A percentile compares a stretch with the other conserved stretches of the same genome.
phyloP scores from a whole-genome alignment of 2,329 filamentous ascomycete species.

The Nemania serpens region DNA sequence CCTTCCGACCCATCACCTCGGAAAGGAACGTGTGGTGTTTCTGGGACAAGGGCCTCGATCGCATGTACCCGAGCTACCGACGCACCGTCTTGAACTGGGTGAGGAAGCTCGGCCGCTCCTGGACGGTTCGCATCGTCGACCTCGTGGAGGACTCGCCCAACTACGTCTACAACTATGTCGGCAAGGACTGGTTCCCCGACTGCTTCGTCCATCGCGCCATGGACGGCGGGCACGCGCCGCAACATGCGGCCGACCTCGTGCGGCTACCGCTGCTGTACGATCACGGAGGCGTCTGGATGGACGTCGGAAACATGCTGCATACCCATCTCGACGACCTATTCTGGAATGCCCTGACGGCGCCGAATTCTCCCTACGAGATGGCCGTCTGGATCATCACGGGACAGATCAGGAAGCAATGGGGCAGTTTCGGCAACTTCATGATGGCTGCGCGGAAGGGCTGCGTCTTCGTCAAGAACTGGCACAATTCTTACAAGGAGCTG shows the following conservation, averaged over 20 bases:
- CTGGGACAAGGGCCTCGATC: constrained; percentile 47
- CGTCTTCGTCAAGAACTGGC: constrained; percentile 50
- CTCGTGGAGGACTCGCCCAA: constrained; percentile 42
- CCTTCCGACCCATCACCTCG: constrained; percentile 41
- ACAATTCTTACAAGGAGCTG: constrained; percentile 44
- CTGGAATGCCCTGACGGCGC: constrained; percentile 40
- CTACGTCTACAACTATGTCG: constrained; percentile 43
- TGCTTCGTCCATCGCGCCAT: constrained; percentile 46
- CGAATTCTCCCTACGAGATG: constrained; percentile 38
- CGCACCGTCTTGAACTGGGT: constrained; percentile 50
- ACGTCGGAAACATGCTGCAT: constrained; percentile 45
- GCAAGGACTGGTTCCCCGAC: constrained; percentile 41
- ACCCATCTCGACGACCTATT: constrained; percentile 43
- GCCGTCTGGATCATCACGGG: constrained; percentile 43
- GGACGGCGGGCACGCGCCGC: constrained; percentile 47
- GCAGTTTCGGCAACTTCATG: constrained; percentile 49
- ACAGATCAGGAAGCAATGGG: constrained; percentile 42
- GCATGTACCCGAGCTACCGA: constrained; percentile 46
- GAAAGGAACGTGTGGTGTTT: constrained; percentile 54
- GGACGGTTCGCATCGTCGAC: constrained; percentile 49
- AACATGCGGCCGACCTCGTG: constrained; percentile 50
- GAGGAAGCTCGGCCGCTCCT: constrained; percentile 45
- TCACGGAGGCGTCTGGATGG: constrained; percentile 47
- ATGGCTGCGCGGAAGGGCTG: constrained; percentile 48
- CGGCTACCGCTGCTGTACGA: constrained; percentile 44